Conservation (phyloP, 257 asterid genomes). For the Solanum megistacrolobum region DNA sequence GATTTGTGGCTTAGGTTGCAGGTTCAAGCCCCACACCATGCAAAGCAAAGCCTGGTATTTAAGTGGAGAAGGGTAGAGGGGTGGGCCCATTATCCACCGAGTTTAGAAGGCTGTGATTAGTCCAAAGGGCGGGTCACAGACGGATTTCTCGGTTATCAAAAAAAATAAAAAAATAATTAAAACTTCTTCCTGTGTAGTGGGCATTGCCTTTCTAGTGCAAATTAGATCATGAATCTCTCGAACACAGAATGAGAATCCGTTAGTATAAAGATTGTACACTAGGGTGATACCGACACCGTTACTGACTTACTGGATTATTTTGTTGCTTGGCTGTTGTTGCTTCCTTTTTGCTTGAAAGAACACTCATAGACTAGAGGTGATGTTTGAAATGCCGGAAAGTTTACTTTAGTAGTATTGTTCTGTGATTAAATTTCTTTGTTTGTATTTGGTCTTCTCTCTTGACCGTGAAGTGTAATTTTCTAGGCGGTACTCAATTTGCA, state of each 20-base stretch:
- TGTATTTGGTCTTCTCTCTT: slow-evolving; percentile 7
- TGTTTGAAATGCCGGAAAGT: background rate
- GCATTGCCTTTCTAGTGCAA: background rate
- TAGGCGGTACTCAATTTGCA: slow-evolving; percentile 94
- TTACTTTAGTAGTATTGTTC: background rate
- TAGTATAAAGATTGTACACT: background rate
- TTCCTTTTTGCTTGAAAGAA: background rate
- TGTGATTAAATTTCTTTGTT: background rate
- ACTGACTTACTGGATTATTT: background rate
- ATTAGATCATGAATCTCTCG: background rate
- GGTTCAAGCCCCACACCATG: no score
- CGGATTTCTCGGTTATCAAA: no score
- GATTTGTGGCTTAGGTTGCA: no score
- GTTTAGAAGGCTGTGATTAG: no score
- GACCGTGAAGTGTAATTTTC: slow-evolving; percentile 13
- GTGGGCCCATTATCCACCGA: no score
- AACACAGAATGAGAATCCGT: background rate
- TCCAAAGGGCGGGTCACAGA: no score
- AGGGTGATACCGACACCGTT: background rate
- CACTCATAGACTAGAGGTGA: background rate
- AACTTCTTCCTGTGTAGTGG: background rate
- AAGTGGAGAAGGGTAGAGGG: no score
- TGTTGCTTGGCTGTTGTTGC: background rate
- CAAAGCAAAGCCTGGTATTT: no score
- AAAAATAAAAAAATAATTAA: no score